These are phyloP conservation scores for Citrus australasica DNA, from an alignment of 345 rosid genomes.

Conservation along the genomic window DNA sequence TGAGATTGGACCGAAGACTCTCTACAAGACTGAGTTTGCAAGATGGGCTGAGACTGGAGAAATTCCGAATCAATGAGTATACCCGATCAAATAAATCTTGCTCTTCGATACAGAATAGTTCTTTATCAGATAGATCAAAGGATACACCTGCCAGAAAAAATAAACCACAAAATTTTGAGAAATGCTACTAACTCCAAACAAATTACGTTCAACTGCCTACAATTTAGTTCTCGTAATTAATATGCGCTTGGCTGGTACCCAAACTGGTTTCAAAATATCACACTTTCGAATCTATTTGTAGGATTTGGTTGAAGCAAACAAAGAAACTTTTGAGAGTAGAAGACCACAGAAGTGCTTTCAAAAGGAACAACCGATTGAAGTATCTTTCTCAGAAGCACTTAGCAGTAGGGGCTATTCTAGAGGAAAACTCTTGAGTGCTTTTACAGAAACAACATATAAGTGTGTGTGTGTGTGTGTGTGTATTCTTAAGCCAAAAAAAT, in stretches of 20 bases:
- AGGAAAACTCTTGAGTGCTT: no score
- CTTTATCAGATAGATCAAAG: constrained; percentile 92
- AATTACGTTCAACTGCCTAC: not conserved
- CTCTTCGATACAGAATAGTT: constrained; percentile 83
- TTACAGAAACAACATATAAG: no score
- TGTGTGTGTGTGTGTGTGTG: no score
- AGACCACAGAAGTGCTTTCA: not conserved
- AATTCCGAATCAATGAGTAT: constrained; percentile 58
- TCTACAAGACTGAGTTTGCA: constrained; percentile 71
- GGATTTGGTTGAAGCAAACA: not conserved
- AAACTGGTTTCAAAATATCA: not conserved
- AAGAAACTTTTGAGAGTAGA: not conserved
- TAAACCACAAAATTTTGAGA: not conserved
- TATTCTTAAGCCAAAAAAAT: no score
- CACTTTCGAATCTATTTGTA: not conserved
- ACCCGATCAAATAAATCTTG: constrained; percentile 85
- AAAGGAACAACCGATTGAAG: no score
- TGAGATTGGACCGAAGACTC: constrained; percentile 82
- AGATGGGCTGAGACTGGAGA: constrained; percentile 47
- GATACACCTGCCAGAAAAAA: constrained; percentile 51
- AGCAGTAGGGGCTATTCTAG: no score
- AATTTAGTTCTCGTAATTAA: not conserved
- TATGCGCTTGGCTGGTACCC: not conserved
- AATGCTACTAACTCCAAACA: not conserved
- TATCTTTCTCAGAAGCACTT: no score